phyloP scores from a whole-genome alignment of 2,329 filamentous ascomycete species.

The Trichoderma semiorbis region DNA sequence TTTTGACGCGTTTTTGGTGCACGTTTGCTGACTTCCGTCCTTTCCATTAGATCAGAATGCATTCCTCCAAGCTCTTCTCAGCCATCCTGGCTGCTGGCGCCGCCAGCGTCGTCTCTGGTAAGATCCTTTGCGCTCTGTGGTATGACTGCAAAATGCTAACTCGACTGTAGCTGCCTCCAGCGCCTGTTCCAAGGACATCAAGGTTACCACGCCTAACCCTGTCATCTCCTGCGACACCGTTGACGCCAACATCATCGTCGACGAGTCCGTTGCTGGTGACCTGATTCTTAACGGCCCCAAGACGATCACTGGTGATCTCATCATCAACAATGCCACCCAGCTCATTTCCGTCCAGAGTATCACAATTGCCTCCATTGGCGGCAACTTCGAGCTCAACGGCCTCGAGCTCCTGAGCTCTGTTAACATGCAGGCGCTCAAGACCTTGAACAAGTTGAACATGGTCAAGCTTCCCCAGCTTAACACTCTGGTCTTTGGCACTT shows the following conservation, averaged over 20 bases:
- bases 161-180: slow-evolving; percentile 15
- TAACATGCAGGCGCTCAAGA: slow-evolving; percentile 60
- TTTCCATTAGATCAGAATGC: slow-evolving; percentile 41
- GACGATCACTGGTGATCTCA: slow-evolving; percentile 55
- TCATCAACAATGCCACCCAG: slow-evolving; percentile 55
- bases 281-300: slow-evolving; percentile 61
- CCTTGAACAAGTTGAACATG: slow-evolving; percentile 67
- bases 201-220: slow-evolving; percentile 60
- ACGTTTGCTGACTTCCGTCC: slow-evolving; percentile 4
- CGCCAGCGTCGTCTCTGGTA: slow-evolving; percentile 42
- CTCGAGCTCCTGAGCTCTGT: slow-evolving; percentile 68
- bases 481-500: slow-evolving; percentile 45
- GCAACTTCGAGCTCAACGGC: slow-evolving; percentile 65
- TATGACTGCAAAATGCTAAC: background rate
- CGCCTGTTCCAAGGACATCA: slow-evolving; percentile 52
- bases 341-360: slow-evolving; percentile 62
- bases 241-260: slow-evolving; percentile 65
- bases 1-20: background rate
- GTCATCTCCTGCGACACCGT: slow-evolving; percentile 66
- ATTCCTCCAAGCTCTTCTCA: slow-evolving; percentile 43
- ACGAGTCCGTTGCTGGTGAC: slow-evolving; percentile 49
- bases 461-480: slow-evolving; percentile 63
- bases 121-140: slow-evolving; percentile 21
- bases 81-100: slow-evolving; percentile 43
- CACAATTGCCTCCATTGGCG: slow-evolving; percentile 62